Evolutionary conservation across 1,284 basidiomycete genomes (phyloP).

Genomic region (Schizophyllum amplum): DNA sequence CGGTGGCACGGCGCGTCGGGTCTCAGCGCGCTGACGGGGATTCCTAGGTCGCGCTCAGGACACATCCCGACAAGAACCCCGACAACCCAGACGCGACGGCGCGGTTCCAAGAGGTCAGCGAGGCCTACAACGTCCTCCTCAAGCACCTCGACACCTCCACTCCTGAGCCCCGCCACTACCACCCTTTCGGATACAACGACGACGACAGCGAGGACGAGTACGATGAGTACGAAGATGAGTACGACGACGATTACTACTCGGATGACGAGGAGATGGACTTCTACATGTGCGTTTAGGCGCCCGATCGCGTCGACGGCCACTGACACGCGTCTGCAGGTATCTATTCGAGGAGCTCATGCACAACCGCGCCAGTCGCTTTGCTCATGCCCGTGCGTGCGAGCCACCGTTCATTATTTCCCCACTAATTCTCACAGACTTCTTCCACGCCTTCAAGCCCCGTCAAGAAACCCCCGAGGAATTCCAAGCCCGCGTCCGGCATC

Average conservation of each 20-base stretch:
- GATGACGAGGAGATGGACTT: slow-evolving; percentile 28
- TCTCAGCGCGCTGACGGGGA: not conserved
- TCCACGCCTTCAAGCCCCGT: slow-evolving; percentile 6
- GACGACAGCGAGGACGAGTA: slow-evolving; percentile 28
- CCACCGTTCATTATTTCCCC: too few relatives aligned
- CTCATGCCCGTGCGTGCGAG: slow-evolving; percentile 20
- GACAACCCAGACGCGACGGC: slow-evolving; percentile 54
- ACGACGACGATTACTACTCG: slow-evolving; percentile 23
- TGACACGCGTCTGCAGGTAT: slow-evolving; percentile 25
- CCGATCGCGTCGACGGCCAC: not conserved
- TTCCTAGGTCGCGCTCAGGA: slow-evolving; percentile 50
- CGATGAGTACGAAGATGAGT: slow-evolving; percentile 24
- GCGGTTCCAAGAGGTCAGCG: slow-evolving; percentile 59
- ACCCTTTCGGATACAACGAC: slow-evolving; percentile 18
- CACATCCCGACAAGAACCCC: slow-evolving; percentile 70
- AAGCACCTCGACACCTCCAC: slow-evolving; percentile 36
- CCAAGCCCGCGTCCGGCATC: slow-evolving; percentile 38
- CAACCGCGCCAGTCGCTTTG: slow-evolving; percentile 26
- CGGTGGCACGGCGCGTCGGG: slow-evolving; percentile 1
- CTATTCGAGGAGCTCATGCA: slow-evolving; percentile 38
- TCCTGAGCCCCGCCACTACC: slow-evolving; percentile 17
- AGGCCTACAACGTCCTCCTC: slow-evolving; percentile 55
- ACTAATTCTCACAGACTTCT: slow-evolving; percentile 2
- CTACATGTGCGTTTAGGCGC: slow-evolving; percentile 29
- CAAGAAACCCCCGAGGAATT: slow-evolving; percentile 42